These are phyloP conservation scores for Xylariomycetidae sp. DNA, from an alignment of 2,329 filamentous ascomycete species.

Conservation along the genomic window DNA sequence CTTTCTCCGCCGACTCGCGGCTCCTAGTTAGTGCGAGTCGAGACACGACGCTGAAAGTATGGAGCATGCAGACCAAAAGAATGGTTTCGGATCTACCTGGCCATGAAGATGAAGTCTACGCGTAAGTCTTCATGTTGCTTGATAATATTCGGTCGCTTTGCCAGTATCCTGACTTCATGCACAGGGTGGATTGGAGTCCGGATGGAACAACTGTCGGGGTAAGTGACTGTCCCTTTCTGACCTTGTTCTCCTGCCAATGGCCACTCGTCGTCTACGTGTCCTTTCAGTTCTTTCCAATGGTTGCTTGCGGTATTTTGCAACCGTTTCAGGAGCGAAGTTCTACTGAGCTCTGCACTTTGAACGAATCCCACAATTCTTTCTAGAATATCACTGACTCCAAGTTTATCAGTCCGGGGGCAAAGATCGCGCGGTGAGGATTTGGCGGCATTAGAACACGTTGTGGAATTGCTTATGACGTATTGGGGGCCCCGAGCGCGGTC, in stretches of 20 bases:
- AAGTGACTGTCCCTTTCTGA: no score
- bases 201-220: conserved; percentile 85
- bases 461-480: no score
- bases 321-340: no score
- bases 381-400: no score
- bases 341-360: no score
- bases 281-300: no score
- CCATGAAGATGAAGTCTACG: conserved; percentile 20
- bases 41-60: conserved; percentile 86
- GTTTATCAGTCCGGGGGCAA: conserved; percentile 90
- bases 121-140: no score
- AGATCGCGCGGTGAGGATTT: conserved; percentile 72
- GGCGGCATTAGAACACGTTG: conserved; percentile 61
- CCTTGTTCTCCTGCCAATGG: no score
- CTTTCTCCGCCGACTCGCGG: conserved; percentile 86
- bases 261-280: no score
- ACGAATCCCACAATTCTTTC: no score
- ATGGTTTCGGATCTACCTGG: conserved; percentile 35
- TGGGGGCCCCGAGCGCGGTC: no score
- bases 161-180: conserved; percentile 89
- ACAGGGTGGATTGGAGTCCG: conserved; percentile 92
- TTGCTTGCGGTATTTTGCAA: no score
- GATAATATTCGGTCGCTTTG: conserved; percentile 77
- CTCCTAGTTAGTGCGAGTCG: conserved; percentile 57
- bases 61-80: conserved; percentile 84